Percentiles rank a stretch among this genome's conserved stretches.
phyloP scores from a whole-genome alignment of 106 monocot species.

The Dendrobium chrysotoxum region DNA sequence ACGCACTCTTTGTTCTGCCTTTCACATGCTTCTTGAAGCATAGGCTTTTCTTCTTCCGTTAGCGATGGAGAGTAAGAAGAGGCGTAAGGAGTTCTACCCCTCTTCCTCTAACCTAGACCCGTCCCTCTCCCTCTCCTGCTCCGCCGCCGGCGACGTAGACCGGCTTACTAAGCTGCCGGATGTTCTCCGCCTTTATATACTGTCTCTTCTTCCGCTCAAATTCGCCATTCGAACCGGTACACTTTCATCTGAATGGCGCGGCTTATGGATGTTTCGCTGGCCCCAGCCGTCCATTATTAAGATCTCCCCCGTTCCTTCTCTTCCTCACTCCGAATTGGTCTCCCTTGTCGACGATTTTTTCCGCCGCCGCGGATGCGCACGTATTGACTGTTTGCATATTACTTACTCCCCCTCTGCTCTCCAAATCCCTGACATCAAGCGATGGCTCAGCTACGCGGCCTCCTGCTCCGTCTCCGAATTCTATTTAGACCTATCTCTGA shows the following conservation, averaged over 20 bases:
- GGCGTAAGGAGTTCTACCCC: slow-evolving; percentile 5
- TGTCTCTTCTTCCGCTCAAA: slow-evolving; percentile 33
- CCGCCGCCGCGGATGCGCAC: slow-evolving; percentile 4
- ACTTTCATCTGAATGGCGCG: slow-evolving; percentile 30
- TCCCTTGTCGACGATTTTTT: slow-evolving; percentile 8
- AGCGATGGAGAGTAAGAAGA: slow-evolving; percentile 1
- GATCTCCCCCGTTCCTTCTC: slow-evolving; percentile 5
- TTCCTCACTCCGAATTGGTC: neutral
- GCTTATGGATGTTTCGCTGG: slow-evolving; percentile 20
- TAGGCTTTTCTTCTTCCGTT: neutral
- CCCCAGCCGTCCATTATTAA: slow-evolving; percentile 16
- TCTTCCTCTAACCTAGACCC: slow-evolving; percentile 1
- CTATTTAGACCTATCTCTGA: neutral
- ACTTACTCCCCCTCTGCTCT: slow-evolving; percentile 5
- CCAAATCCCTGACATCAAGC: slow-evolving; percentile 14
- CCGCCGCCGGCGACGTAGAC: slow-evolving; percentile 9
- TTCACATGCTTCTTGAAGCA: neutral
- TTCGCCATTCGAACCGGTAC: slow-evolving; percentile 27
- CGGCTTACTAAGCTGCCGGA: slow-evolving; percentile 35
- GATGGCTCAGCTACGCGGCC: slow-evolving; percentile 29
- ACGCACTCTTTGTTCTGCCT: neutral
- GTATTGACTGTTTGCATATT: slow-evolving; percentile 18
- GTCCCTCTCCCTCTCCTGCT: neutral
- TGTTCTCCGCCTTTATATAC: slow-evolving; percentile 33
- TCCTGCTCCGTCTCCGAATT: slow-evolving; percentile 30